Conservation (phyloP, 768 basidiomycete genomes). For the Tylopilus rubrobrunneus region DNA sequence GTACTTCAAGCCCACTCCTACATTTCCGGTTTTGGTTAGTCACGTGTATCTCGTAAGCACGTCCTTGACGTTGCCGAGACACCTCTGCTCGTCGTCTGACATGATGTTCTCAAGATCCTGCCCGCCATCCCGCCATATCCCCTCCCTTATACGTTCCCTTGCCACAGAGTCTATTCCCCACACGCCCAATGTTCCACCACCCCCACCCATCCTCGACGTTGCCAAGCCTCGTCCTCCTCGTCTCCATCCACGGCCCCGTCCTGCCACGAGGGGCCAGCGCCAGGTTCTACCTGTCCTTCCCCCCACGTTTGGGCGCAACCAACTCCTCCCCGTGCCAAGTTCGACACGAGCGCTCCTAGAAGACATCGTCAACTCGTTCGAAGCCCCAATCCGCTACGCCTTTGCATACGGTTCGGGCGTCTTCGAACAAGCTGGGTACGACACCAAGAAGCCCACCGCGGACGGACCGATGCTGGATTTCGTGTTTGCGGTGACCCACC, state of each 20-base stretch:
- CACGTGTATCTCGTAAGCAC: background rate
- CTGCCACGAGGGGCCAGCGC: slow-evolving; percentile 21
- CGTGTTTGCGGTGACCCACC: slow-evolving; percentile 91
- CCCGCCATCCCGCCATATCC: slow-evolving; percentile 11
- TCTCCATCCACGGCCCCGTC: slow-evolving; percentile 43
- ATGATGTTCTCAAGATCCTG: slow-evolving; percentile 25
- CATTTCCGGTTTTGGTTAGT: background rate
- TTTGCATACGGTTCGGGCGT: slow-evolving; percentile 98
- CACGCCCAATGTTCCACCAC: slow-evolving; percentile 27
- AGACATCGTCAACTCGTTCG: slow-evolving; percentile 72
- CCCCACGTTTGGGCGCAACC: slow-evolving; percentile 73
- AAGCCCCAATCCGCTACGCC: slow-evolving; percentile 92
- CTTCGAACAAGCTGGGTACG: slow-evolving; percentile 86
- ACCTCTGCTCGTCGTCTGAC: slow-evolving; percentile 9
- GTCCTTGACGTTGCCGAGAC: background rate
- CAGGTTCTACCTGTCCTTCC: slow-evolving; percentile 54
- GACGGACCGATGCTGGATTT: slow-evolving; percentile 88
- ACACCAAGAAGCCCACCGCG: slow-evolving; percentile 2
- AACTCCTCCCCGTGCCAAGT: slow-evolving; percentile 74
- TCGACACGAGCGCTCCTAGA: slow-evolving; percentile 79
- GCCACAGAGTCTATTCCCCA: slow-evolving; percentile 27
- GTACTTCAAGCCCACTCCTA: too few relatives aligned
- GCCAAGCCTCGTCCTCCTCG: slow-evolving; percentile 32
- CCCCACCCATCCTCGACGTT: slow-evolving; percentile 28
- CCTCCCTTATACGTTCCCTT: slow-evolving; percentile 17